phyloP scores from a whole-genome alignment of 345 rosid genomes.

The Citrus mangshanensis region DNA sequence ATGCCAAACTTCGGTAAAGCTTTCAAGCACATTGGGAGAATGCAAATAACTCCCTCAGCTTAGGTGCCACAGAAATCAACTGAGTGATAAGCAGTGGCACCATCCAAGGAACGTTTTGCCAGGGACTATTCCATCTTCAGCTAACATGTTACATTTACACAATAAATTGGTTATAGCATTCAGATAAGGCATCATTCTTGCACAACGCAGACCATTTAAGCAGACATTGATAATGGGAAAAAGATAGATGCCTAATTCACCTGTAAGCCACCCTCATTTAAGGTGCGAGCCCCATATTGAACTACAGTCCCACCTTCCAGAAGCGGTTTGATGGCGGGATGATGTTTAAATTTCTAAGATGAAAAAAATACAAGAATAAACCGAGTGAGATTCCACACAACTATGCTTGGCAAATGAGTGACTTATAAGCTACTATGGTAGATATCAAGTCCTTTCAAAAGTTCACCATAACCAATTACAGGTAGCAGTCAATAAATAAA shows the following conservation, averaged over 20 bases:
- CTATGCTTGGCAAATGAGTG: not conserved
- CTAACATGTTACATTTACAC: not conserved
- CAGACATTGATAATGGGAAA: not conserved
- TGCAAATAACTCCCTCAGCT: not conserved
- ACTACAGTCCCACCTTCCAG: slow-evolving; percentile 89
- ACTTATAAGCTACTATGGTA: not conserved
- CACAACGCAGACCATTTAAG: not conserved
- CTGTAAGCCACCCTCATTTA: slow-evolving; percentile 98
- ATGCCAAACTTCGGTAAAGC: not conserved
- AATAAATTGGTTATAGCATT: not conserved
- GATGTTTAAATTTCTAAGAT: slow-evolving; percentile 82
- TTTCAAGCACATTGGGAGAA: not conserved
- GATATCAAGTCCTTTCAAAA: not conserved
- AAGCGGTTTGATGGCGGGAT: slow-evolving; percentile 75
- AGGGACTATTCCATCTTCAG: not conserved
- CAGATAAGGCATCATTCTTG: not conserved
- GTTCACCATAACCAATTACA: not conserved
- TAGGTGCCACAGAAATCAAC: not conserved
- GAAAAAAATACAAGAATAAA: slow-evolving; percentile 11
- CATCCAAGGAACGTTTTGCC: not conserved
- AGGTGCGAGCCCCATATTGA: slow-evolving; percentile 94
- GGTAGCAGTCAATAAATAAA: not conserved
- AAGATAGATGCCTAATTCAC: slow-evolving; percentile 36
- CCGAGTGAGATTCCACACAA: slow-evolving; percentile 13
- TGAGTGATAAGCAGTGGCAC: not conserved